Conservation (phyloP, 2,329 filamentous ascomycete species). For the Hawksworthiomyces lignivorus region DNA sequence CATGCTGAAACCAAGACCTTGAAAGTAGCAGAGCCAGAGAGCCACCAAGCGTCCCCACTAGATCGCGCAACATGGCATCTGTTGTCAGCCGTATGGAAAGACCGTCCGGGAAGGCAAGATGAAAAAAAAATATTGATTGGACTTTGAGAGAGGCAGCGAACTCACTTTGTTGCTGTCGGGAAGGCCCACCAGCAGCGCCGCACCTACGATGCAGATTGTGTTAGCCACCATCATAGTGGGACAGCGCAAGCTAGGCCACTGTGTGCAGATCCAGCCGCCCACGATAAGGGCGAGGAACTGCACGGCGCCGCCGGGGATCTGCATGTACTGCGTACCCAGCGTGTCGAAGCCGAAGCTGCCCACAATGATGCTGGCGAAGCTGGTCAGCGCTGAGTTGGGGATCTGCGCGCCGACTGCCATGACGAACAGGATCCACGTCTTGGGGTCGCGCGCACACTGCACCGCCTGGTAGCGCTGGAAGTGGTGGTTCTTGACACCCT, state of each 20-base stretch:
- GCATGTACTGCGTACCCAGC: constrained; percentile 28
- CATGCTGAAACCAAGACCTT: constrained; percentile 37
- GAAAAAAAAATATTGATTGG: no score
- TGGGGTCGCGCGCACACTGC: constrained; percentile 36
- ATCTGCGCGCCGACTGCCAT: constrained; percentile 16
- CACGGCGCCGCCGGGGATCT: constrained; percentile 52
- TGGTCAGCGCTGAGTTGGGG: constrained; percentile 30
- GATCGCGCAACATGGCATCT: no score
- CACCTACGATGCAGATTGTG: constrained; percentile 45
- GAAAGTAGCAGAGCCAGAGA: constrained; percentile 37
- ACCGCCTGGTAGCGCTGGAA: constrained; percentile 19
- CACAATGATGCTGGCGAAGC: constrained; percentile 25
- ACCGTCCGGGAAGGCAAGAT: no score
- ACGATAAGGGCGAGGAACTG: constrained; percentile 45
- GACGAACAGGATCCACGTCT: constrained; percentile 53
- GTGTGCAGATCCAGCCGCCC: constrained; percentile 43
- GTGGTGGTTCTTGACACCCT: constrained; percentile 19
- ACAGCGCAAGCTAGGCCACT: constrained; percentile 44
- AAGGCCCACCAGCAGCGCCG: constrained; percentile 43
- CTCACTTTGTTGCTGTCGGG: constrained; percentile 9
- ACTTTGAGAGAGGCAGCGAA: no score
- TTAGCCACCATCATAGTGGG: constrained; percentile 50
- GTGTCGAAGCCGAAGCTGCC: constrained; percentile 24
- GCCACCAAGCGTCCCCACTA: constrained; percentile 48
- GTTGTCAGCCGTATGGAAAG: constrained; percentile 32